Evolutionary conservation across 495 filamentous ascomycete species (phyloP), one percentile per base, ranked within the genome.

Genomic region (Jackrogersella minutella): DNA sequence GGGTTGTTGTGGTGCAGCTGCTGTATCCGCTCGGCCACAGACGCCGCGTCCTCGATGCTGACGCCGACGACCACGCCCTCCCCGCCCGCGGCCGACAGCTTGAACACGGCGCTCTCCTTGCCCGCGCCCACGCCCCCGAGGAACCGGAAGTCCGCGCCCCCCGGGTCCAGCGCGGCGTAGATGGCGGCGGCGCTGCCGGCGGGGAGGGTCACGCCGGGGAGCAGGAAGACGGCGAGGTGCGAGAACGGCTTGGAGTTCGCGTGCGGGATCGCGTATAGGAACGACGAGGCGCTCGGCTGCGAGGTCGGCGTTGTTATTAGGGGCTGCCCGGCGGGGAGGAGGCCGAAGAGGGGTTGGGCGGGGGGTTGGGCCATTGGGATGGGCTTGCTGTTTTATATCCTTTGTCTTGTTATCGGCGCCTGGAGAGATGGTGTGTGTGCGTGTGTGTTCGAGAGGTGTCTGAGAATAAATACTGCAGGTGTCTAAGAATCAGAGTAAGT

Each of bases 101-200:
- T 89, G 79, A 97, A 97, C 36, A 99, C 89, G 9, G 93, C 91
- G 49, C 88, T 93, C 62, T 93, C 92, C 72, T 96, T 96, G 39
- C 93, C 92, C 26, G 89, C 86, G 0, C 90, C 93, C 33, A 99
- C 87, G 28, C 90, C 95, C 57, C 95, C 95, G 3, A 98, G 85
- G 73, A 98, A 88, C 34, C 82, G 85, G 81, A 95, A 95, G 6
- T 86, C 81, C 4, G 83, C 78, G 54, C 0, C 68, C 8, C 63
- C 62, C 1, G 74, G 72, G 70, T 76, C 71, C 36, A 71, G 76
- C 58, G 92, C 86, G 36, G 96, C 81, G 79, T 97, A 97, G 59
- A 99, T 93, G 16, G 91, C 92, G 6, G 93, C 95, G 2, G 91
- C 93, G 40, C 91, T 91, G 67, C 86, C 85, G 3, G 82, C 82